A percentile compares a stretch with the other conserved stretches of the same genome.
Conservation (phyloP, 129 eudicot species). For the Arctium lappa region DNA sequence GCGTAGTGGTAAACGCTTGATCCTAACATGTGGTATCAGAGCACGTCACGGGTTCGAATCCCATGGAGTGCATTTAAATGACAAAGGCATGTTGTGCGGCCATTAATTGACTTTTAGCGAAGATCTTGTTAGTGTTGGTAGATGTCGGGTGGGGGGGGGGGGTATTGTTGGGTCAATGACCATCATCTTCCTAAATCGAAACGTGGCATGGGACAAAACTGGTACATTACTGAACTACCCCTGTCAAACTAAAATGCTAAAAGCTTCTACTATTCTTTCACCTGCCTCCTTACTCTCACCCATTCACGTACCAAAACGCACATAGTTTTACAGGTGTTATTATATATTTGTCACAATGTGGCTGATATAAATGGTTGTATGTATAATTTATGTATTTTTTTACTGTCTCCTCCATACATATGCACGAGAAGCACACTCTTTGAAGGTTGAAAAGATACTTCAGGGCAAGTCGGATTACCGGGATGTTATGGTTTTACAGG, state of each 20-base stretch:
- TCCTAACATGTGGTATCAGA: too few species aligned
- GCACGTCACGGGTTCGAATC: too few species aligned
- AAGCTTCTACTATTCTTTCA: not conserved
- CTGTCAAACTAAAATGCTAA: not conserved
- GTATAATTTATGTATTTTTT: not conserved
- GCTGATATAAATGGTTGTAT: not conserved
- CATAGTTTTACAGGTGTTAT: not conserved
- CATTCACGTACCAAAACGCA: not conserved
- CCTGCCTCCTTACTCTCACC: not conserved
- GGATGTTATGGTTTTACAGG: constrained; percentile 96
- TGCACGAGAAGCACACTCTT: constrained; percentile 95
- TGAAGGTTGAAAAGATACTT: constrained; percentile 86
- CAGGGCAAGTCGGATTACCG: constrained; percentile 90
- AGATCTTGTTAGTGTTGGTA: too few species aligned
- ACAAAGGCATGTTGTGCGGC: too few species aligned
- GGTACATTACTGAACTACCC: not conserved
- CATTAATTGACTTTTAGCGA: too few species aligned
- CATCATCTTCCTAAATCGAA: too few species aligned
- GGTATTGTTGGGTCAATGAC: too few species aligned
- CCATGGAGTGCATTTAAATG: too few species aligned
- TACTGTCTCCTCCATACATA: not conserved
- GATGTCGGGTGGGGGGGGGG: too few species aligned
- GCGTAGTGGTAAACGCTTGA: too few species aligned
- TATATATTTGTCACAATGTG: not conserved
- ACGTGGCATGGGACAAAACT: not conserved